A percentile compares a stretch with the other conserved stretches of the same genome.
Evolutionary conservation across 1,284 basidiomycete genomes (phyloP).

Genomic region (Marasmius oreades): DNA sequence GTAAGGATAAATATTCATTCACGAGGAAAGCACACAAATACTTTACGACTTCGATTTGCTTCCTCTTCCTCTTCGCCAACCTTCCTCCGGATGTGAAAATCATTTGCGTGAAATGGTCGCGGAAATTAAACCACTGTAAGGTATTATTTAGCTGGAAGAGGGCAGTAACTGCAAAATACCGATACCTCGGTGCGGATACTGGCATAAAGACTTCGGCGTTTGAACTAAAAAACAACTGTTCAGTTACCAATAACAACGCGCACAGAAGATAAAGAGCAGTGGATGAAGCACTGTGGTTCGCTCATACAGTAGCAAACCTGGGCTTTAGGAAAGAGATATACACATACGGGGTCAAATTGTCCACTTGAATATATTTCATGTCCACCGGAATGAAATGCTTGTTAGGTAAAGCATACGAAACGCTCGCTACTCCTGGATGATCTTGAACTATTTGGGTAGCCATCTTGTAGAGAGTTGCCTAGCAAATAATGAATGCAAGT

Average conservation of each 20-base stretch:
- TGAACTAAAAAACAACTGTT: slow-evolving; percentile 38
- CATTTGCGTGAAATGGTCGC: neutral
- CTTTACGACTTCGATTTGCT: neutral
- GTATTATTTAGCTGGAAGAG: too few species aligned
- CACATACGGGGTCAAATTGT: slow-evolving; percentile 17
- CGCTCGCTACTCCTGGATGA: slow-evolving; percentile 58
- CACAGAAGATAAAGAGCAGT: neutral
- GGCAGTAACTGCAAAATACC: slow-evolving; percentile 2
- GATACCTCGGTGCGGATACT: slow-evolving; percentile 71
- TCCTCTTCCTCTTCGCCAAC: neutral
- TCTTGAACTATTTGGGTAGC: slow-evolving; percentile 68
- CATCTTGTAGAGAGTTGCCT: slow-evolving; percentile 93
- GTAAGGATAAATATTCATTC: too few species aligned
- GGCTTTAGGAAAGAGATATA: neutral
- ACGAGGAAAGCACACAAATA: neutral
- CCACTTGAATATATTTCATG: slow-evolving; percentile 53
- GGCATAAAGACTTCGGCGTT: slow-evolving; percentile 83
- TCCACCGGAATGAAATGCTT: slow-evolving; percentile 90
- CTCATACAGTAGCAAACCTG: neutral
- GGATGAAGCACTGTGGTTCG: neutral
- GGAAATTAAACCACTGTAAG: neutral
- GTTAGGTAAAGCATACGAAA: slow-evolving; percentile 85
- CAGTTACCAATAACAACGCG: neutral
- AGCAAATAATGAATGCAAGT: too few species aligned
- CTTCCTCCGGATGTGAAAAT: neutral